A percentile compares a stretch with the other conserved stretches of the same genome.
phyloP scores from a whole-genome alignment of 2,329 filamentous ascomycete species.

The Colletotrichum lindemuthianum region DNA sequence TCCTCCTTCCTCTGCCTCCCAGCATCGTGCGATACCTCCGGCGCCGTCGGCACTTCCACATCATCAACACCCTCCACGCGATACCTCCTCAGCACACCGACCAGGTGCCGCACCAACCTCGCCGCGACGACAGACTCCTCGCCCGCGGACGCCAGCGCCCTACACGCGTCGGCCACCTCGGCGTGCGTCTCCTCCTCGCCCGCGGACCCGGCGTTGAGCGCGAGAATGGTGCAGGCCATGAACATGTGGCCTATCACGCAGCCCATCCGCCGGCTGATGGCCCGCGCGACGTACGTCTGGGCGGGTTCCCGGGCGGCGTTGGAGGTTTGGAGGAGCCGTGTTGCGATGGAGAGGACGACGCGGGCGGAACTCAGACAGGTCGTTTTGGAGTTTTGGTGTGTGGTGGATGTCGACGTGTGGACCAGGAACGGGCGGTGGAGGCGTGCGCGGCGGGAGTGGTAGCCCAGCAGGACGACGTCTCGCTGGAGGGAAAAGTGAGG shows the following conservation, averaged over 20 bases:
- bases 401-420: slow-evolving; percentile 12
- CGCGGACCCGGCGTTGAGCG: slow-evolving; percentile 27
- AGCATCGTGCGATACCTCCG: background rate
- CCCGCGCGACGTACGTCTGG: background rate
- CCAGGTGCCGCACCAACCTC: slow-evolving; percentile 37
- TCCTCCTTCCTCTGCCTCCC: background rate
- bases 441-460: slow-evolving; percentile 40
- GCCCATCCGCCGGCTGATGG: slow-evolving; percentile 32
- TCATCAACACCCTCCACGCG: slow-evolving; percentile 27
- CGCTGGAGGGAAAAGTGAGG: slow-evolving; percentile 36
- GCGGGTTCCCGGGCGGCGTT: background rate
- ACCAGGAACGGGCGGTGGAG: slow-evolving; percentile 43
- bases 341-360: slow-evolving; percentile 38
- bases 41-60: background rate
- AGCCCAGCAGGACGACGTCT: slow-evolving; percentile 38
- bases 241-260: slow-evolving; percentile 40
- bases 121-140: slow-evolving; percentile 38
- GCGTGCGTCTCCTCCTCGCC: slow-evolving; percentile 19
- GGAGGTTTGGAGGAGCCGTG: slow-evolving; percentile 33
- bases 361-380: slow-evolving; percentile 41
- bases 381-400: slow-evolving; percentile 30
- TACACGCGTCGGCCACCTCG: slow-evolving; percentile 36
- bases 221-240: slow-evolving; percentile 40
- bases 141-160: slow-evolving; percentile 36
- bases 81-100: slow-evolving; percentile 36